Base-by-base conservation (phyloP, 2,329 filamentous ascomycete species). In the Fusarium marasasianum region DNA sequence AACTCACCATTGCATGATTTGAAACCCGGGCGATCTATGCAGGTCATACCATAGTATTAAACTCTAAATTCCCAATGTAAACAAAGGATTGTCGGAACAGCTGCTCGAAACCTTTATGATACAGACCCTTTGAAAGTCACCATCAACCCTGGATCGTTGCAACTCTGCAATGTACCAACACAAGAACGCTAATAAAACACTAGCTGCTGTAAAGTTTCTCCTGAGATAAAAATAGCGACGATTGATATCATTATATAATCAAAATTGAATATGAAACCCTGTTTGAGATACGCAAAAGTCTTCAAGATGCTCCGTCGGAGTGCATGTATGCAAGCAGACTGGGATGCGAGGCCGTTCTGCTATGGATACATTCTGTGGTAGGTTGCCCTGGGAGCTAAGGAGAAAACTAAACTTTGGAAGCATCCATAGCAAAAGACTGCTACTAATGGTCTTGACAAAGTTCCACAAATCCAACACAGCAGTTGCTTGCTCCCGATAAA, bases 1-100 rank as follows among this genome's bases (percentile, higher is more conserved):
- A 63, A 53, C 41, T 47, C n/a, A 29, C 38, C 20, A 45, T 48
- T 41, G 43, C 59, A 31, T 44, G 40, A 48, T 66, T 63, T 57
- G 60, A 66, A 58, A 60, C 44, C 45, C 26, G 17, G 62, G 41
- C 48, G 66, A 75, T 69, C 59, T 50, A 64, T 70, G 66, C 47
- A 59, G 59, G 51, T 53, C 41, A 66, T 66, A 35, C 44, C 17
- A 53, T 53, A 53, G 50, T 37, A 53, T 37, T 38, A 33, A 70
- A 58, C 37, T 54, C 63, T 63, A 55, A 68, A n/a, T 35, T 37
- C 26, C n/a, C 50, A 66, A 66, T 38, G 38, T 37, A 56, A 57
- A 47, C 17, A 48, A 20, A 47, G 8, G 41, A 29, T 43, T 9
- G 20, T 43, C 35, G 31, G 47, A 44, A 37, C 24, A 37, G 35